Evolutionary conservation across 257 asterid genomes (phyloP).

Genomic region (Salvia rosmarinus): DNA sequence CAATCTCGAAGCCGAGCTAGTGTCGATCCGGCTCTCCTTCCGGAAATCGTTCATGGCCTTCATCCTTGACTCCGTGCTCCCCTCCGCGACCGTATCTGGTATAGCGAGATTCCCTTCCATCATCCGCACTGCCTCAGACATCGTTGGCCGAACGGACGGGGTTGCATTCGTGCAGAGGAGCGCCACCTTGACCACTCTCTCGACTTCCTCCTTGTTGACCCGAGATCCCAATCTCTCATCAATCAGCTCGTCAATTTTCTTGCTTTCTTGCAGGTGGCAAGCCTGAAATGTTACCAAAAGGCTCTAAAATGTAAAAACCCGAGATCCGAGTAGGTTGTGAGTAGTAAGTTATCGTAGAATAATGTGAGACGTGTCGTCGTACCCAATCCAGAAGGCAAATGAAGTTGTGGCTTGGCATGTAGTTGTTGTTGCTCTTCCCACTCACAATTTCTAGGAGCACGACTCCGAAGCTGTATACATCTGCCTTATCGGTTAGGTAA

Average conservation of each 20-base stretch:
- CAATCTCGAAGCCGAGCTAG: constrained; percentile 30
- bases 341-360: background rate
- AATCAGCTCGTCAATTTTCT: constrained; percentile 51
- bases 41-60: constrained; percentile 66
- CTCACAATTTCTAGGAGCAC: constrained; percentile 77
- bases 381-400: constrained; percentile 94
- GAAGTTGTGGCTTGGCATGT: constrained; percentile 64
- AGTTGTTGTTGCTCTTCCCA: constrained; percentile 78
- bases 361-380: constrained; percentile 27
- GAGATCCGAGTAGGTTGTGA: background rate
- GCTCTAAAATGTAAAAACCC: background rate
- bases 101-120: constrained; percentile 60
- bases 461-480: constrained; percentile 88
- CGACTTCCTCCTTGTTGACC: constrained; percentile 57
- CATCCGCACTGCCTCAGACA: constrained; percentile 86
- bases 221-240: constrained; percentile 56
- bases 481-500: constrained; percentile 80
- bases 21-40: constrained; percentile 40
- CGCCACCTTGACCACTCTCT: constrained; percentile 58
- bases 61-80: constrained; percentile 66
- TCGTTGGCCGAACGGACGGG: constrained; percentile 72
- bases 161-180: constrained; percentile 69
- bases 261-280: constrained; percentile 56
- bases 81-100: constrained; percentile 54
- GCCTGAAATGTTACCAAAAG: constrained; percentile 50